Base-by-base conservation (phyloP, 176 grass and related monocot species). In the Paspalum notatum region DNA sequence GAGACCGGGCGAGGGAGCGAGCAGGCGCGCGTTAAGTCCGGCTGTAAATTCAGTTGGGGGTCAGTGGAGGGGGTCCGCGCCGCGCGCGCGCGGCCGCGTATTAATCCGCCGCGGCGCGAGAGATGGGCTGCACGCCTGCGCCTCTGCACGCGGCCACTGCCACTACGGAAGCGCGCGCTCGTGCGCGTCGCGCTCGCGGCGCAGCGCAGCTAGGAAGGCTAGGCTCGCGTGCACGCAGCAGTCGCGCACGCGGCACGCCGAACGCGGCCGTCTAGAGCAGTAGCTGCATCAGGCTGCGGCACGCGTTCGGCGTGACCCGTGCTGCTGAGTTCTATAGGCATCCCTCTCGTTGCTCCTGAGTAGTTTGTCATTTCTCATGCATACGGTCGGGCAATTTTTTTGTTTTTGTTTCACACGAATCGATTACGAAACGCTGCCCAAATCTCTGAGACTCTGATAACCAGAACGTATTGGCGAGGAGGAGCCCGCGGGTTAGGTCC, bases 141-240 rank as follows among this genome's bases (percentile, higher is more conserved):
- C 9, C 9, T 3, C 8, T 47, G 8, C 12, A 11, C 3, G n/a
- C 37, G 2, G 2, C 69, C 53, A 69, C 80, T 7, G 22, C 38
- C 21, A 7, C 43, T 63, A 57, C 21, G n/a, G 7, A 2, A 51
- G 2, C 50, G 61, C 71, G 2, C 50, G 61, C 71, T 65, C 69
- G 81, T 46, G 61, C 40, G 9, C 60, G 71, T 55, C 60, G 71
- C 70, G 66, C 41, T 71, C 55, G 67, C 67, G 18, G 51, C 54
- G 79, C 76, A 14, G 72, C 50, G 8, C n/a, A n/a, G n/a, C n/a
- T n/a, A n/a, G n/a, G n/a, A n/a, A 32, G 32, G 71, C 46, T 52
- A 15, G 46, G 44, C 24, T 20, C 13, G 65, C 74, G 56, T 25
- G 40, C 73, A 76, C 73, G 55, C 55, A 25, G 42, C 66, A 46